Evolutionary conservation across 345 rosid species (phyloP), one percentile per base, ranked within the genome.

Genomic region (Aquilaria yunnanensis): DNA sequence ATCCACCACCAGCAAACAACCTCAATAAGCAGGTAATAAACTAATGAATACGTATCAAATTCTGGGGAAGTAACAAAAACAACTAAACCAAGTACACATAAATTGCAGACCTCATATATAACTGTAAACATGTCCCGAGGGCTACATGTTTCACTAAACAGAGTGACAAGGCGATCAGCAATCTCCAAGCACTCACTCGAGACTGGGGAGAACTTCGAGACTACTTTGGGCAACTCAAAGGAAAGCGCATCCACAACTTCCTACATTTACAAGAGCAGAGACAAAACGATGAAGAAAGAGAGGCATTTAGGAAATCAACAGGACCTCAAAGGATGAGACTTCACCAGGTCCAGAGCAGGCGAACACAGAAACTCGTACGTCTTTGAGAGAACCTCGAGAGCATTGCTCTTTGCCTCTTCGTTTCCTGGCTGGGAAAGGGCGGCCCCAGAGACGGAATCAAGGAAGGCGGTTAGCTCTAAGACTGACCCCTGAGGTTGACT

Each of bases 41-140:
- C n/a, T 32, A 45, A 12, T 9, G 11, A 54, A 2, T 50, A 32
- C 10, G 51, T 3, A 49, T 11, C n/a, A n/a, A 8, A 51, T 51
- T 51, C 14, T 23, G 23, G 23, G 23, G 23, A 23, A 23, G 23
- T 23, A 51, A 41, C 10, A 41, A 9, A 9, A 32, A 16, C 59
- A 54, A 54, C 23, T 59, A 32, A 49, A 66, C 61, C 41, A 29
- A 33, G 56, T 32, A 9, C 51, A 12, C 23, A 45, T 23, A 51
- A 23, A 62, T 49, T 12, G 34, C 32, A 14, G 66, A 90, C 98
- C 96, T 83, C 97, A 34, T 94, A 93, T 62, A 93, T 82, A 82
- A 93, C 65, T 34, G 89, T 61, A 75, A 83, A 81, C 97, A 93
- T 86, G 72, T 93, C 97, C 32, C 94, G 81, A 0, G 98, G 97